Evolutionary conservation across 805 yeast genomes (phyloP).

Genomic region (Starmerella vaccinii): DNA sequence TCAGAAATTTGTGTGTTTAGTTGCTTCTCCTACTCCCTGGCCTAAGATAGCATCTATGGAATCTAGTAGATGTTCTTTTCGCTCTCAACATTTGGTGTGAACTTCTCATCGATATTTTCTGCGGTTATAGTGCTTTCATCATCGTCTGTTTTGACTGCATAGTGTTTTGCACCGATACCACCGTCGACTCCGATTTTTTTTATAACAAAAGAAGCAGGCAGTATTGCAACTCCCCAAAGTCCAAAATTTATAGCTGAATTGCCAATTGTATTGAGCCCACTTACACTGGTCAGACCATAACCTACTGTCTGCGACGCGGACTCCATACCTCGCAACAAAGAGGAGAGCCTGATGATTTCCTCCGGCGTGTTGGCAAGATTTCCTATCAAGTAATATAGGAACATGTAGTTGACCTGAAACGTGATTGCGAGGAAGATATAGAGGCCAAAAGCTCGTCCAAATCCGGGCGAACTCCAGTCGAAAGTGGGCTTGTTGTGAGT

Average conservation of each 20-base stretch:
- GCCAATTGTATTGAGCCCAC: constrained; percentile 14
- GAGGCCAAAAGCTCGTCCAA: constrained; percentile 43
- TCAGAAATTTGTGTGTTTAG: too few species aligned
- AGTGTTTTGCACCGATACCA: background rate
- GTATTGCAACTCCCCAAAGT: constrained; percentile 13
- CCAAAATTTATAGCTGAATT: constrained; percentile 19
- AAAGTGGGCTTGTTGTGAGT: constrained; percentile 22
- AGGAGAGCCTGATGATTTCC: constrained; percentile 14
- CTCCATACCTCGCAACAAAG: constrained; percentile 15
- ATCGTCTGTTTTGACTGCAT: background rate
- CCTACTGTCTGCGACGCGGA: constrained; percentile 16
- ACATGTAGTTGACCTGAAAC: constrained; percentile 17
- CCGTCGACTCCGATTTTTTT: constrained; percentile 7
- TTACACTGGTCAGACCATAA: constrained; percentile 16
- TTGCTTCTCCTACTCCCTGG: too few species aligned
- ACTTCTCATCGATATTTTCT: background rate
- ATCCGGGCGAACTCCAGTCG: constrained; percentile 36
- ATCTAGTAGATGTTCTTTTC: too few species aligned
- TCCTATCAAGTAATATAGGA: constrained; percentile 13
- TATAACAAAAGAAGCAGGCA: background rate
- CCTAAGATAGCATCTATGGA: too few species aligned
- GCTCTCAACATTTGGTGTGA: too few species aligned
- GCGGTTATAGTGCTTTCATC: background rate
- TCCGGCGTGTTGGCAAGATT: constrained; percentile 13
- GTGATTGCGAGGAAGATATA: constrained; percentile 26